phyloP scores from a whole-genome alignment of 2,329 filamentous ascomycete species.

The Metarhizium rileyi region DNA sequence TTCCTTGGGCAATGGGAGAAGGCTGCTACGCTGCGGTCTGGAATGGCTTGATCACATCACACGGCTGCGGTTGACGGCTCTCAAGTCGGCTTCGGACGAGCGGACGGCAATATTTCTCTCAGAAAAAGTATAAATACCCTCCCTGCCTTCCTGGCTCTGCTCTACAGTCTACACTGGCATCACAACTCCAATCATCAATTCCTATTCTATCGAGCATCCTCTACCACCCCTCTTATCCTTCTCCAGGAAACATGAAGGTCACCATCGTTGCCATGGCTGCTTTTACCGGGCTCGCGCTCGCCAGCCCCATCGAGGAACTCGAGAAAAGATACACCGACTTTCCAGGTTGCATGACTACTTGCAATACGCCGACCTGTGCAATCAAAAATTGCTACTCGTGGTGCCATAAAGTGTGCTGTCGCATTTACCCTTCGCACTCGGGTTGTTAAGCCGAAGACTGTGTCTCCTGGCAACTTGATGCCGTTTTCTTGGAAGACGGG shows the following conservation, averaged over 20 bases:
- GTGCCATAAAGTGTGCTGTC: slow-evolving; percentile 5
- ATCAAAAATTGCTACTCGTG: slow-evolving; percentile 7
- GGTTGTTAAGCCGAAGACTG: neutral
- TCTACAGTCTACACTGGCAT: neutral
- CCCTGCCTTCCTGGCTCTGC: neutral
- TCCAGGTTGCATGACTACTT: slow-evolving; percentile 3
- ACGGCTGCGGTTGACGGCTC: too few relatives aligned
- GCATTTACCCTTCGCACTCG: neutral
- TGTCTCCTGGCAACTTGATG: neutral
- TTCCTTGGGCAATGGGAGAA: too few relatives aligned
- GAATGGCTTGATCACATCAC: neutral
- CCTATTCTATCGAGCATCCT: neutral
- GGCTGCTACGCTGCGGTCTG: neutral
- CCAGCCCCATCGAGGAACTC: slow-evolving; percentile 5
- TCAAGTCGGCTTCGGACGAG: neutral
- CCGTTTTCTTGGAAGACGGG: too few relatives aligned
- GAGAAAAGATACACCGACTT: slow-evolving; percentile 8
- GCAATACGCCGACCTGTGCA: slow-evolving; percentile 4
- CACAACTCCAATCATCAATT: neutral
- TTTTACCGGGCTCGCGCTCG: slow-evolving; percentile 3
- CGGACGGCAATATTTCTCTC: neutral
- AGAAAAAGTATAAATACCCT: neutral
- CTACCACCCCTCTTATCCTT: neutral
- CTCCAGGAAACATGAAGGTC: slow-evolving; percentile 2
- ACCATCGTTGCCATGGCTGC: slow-evolving; percentile 4